These are phyloP conservation scores for Arachis monticola DNA, from an alignment of 331 rosid genomes.

Conservation along the genomic window DNA sequence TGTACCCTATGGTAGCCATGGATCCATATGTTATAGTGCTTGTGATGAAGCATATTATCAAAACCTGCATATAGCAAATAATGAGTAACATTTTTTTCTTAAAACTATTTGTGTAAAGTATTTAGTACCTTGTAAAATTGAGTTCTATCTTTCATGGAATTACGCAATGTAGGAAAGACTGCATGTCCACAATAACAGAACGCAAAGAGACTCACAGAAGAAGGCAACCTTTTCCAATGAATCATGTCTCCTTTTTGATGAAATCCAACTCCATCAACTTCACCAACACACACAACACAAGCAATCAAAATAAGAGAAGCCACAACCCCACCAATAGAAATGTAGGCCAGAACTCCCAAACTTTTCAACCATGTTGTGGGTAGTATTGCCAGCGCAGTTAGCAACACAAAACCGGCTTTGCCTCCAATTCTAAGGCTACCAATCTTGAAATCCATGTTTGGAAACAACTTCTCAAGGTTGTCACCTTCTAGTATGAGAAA, in stretches of 20 bases:
- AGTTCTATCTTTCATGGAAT: slow-evolving; percentile 63
- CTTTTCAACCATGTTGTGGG: slow-evolving; percentile 79
- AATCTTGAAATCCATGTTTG: slow-evolving; percentile 44
- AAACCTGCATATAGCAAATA: slow-evolving; percentile 52
- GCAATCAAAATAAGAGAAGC: slow-evolving; percentile 51
- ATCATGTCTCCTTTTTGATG: slow-evolving; percentile 41
- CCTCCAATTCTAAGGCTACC: slow-evolving; percentile 47
- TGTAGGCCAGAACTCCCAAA: slow-evolving; percentile 58
- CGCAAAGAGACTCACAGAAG: slow-evolving; percentile 55
- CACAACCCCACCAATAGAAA: slow-evolving; percentile 70
- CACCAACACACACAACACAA: slow-evolving; percentile 63
- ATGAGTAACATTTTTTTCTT: background rate
- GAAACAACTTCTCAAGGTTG: slow-evolving; percentile 56
- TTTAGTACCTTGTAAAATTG: slow-evolving; percentile 59
- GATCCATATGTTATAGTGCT: slow-evolving; percentile 63
- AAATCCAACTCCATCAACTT: slow-evolving; percentile 68
- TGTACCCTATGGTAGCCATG: slow-evolving; percentile 63
- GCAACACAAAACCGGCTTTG: slow-evolving; percentile 50
- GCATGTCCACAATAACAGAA: slow-evolving; percentile 71
- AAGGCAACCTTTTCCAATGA: slow-evolving; percentile 49
- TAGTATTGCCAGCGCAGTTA: slow-evolving; percentile 53
- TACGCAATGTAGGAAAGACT: slow-evolving; percentile 62
- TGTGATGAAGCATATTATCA: slow-evolving; percentile 55
- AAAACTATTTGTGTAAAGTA: background rate
- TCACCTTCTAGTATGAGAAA: slow-evolving; percentile 68